These are phyloP conservation scores for Crithidia sp. DNA, from an alignment of 208 protist species.

Conservation along the genomic window DNA sequence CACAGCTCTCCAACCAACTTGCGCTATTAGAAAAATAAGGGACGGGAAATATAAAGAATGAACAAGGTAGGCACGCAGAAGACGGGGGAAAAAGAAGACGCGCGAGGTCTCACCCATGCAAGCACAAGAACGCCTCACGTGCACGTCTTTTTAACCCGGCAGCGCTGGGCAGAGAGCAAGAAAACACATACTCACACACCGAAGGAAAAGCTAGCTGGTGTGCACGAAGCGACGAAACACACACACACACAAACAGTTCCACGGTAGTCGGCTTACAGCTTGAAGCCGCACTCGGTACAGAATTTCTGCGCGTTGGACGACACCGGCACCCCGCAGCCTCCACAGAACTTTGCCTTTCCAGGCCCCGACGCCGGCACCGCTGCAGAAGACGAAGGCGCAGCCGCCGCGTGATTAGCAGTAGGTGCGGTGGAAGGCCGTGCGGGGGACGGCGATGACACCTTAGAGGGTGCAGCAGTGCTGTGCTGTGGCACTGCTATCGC, in stretches of 20 bases:
- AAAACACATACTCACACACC: not conserved
- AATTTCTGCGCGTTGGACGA: constrained; percentile 41
- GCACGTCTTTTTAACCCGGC: too few species aligned
- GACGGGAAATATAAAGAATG: constrained; percentile 12
- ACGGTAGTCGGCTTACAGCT: constrained; percentile 25
- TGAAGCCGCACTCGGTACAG: constrained; percentile 69
- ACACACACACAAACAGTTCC: not conserved
- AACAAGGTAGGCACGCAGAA: not conserved
- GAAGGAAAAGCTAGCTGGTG: too few species aligned
- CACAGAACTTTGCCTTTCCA: constrained; percentile 54
- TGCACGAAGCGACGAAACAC: not conserved
- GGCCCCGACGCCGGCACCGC: not conserved
- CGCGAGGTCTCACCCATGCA: not conserved
- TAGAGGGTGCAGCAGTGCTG: not conserved
- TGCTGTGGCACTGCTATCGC: not conserved
- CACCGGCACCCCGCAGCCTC: constrained; percentile 64
- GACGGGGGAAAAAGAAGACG: too few species aligned
- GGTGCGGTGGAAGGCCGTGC: not conserved
- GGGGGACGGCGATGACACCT: not conserved
- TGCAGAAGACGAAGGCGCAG: not conserved
- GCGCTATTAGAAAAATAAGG: too few species aligned
- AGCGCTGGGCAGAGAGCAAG: not conserved
- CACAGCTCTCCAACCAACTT: too few species aligned
- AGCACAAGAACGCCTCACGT: not conserved
- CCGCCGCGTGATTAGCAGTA: not conserved